These are phyloP conservation scores for Tremella yokohamensis DNA, from an alignment of 768 basidiomycete genomes.

Conservation along the genomic window DNA sequence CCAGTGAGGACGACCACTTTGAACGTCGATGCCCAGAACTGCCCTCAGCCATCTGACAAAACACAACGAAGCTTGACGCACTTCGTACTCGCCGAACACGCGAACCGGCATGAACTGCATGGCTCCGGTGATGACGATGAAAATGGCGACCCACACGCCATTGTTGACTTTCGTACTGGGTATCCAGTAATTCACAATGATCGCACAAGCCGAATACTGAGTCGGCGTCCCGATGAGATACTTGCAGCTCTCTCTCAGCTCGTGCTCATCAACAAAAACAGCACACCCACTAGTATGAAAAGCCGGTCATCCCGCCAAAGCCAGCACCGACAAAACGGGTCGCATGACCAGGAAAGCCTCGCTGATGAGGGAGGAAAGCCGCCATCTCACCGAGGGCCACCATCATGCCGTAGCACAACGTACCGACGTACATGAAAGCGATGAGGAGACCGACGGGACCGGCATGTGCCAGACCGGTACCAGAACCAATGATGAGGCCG, in stretches of 20 bases:
- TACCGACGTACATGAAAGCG: constrained; percentile 39
- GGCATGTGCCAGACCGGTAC: constrained; percentile 38
- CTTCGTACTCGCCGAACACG: constrained; percentile 32
- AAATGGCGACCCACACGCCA: constrained; percentile 28
- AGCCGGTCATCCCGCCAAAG: constrained; percentile 46
- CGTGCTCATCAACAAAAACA: constrained; percentile 43
- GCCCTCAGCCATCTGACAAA: constrained; percentile 16
- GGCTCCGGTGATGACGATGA: constrained; percentile 33
- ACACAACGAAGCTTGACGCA: background rate
- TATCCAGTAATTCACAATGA: too few species aligned
- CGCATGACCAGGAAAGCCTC: constrained; percentile 5
- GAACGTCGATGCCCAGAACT: constrained; percentile 42
- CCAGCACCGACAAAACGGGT: constrained; percentile 21
- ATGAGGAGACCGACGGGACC: constrained; percentile 43
- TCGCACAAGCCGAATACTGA: constrained; percentile 44
- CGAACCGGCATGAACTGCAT: constrained; percentile 44
- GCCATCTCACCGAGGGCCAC: too few species aligned
- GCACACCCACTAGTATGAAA: constrained; percentile 43
- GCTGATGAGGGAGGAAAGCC: constrained; percentile 13
- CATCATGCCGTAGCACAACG: constrained; percentile 16
- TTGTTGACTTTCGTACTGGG: constrained; percentile 16
- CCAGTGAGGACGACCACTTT: constrained; percentile 50
- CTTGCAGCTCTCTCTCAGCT: constrained; percentile 46
- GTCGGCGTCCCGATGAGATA: constrained; percentile 53
- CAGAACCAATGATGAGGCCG: constrained; percentile 47